Percentiles rank a stretch among this genome's conserved stretches.
Evolutionary conservation across 371 early-diverging fungal genomes (phyloP).

Genomic region (Mucor sp.): DNA sequence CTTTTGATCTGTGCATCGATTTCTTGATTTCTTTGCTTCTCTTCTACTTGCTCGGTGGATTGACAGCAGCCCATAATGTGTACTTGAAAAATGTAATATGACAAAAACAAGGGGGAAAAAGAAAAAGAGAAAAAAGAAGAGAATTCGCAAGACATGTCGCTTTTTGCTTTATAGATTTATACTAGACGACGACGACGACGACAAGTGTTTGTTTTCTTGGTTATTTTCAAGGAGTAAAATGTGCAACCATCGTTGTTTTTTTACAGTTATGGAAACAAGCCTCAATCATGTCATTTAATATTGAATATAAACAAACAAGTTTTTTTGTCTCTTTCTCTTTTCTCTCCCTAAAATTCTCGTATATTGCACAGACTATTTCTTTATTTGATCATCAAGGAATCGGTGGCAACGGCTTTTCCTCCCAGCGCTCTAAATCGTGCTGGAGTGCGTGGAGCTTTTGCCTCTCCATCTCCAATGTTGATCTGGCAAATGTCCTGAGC

Average conservation of each 20-base stretch:
- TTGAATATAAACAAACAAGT: conserved; percentile 16
- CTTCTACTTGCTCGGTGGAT: conserved; percentile 84
- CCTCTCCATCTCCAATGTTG: conserved; percentile 23
- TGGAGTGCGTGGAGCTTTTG: conserved; percentile 11
- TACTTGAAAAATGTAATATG: no score
- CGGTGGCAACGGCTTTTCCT: conserved; percentile 3
- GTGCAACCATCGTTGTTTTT: background rate
- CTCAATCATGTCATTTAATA: conserved; percentile 13
- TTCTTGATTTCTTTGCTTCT: conserved; percentile 80
- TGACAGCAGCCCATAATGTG: conserved; percentile 92
- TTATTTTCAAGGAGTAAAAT: background rate
- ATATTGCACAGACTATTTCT: conserved; percentile 1
- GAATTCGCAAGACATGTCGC: background rate
- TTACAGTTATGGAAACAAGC: conserved; percentile 9
- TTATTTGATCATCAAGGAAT: background rate
- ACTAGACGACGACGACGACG: background rate
- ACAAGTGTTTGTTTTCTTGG: background rate
- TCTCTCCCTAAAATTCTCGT: background rate
- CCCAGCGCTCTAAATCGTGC: conserved; percentile 16
- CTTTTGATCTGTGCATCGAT: conserved; percentile 87
- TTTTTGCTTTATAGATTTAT: background rate
- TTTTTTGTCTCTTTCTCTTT: conserved; percentile 1
- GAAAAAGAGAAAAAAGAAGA: background rate
- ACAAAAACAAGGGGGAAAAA: no score
- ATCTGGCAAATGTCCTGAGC: conserved; percentile 9